A percentile compares a stretch with the other conserved stretches of the same genome.
Evolutionary conservation across 169 alveolate genomes (phyloP).

Genomic region (Babesia caballi): DNA sequence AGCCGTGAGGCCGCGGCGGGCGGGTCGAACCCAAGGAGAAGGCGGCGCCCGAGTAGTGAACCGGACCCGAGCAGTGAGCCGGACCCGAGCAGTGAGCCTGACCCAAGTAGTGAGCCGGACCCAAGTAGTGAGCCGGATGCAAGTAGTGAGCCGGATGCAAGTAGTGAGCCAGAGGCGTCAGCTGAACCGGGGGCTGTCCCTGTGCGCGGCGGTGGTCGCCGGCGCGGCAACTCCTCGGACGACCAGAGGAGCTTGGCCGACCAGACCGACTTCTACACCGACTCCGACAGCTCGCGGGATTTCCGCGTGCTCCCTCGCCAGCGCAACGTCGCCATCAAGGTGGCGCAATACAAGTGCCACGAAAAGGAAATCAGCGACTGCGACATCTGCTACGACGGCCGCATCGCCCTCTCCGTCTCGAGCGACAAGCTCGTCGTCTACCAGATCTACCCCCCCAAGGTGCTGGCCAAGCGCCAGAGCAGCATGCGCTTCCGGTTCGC

Average conservation of each 20-base stretch:
- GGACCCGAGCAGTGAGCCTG: too few species aligned
- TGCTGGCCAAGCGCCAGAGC: conserved; percentile 2
- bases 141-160: not conserved
- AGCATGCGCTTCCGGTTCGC: conserved; percentile 26
- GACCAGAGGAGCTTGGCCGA: not conserved
- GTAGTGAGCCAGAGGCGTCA: not conserved
- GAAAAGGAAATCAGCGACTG: conserved; percentile 46
- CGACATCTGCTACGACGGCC: conserved; percentile 17
- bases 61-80: too few species aligned
- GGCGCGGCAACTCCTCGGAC: not conserved
- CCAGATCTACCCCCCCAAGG: not conserved
- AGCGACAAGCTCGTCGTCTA: conserved; percentile 18
- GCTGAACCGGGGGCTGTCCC: not conserved
- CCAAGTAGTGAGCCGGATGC: not conserved
- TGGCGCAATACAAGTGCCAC: conserved; percentile 38
- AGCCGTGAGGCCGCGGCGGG: too few species aligned
- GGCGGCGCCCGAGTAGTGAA: too few species aligned
- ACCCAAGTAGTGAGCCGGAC: too few species aligned
- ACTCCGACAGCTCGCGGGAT: not conserved
- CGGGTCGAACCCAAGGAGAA: too few species aligned
- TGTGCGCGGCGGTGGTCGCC: not conserved
- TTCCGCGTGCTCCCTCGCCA: not conserved
- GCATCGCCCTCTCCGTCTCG: conserved; percentile 35
- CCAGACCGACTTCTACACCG: not conserved
- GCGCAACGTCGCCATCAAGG: conserved; percentile 7